Conservation (phyloP, 176 grass and related monocot species). For the Musa troglodytarum region DNA sequence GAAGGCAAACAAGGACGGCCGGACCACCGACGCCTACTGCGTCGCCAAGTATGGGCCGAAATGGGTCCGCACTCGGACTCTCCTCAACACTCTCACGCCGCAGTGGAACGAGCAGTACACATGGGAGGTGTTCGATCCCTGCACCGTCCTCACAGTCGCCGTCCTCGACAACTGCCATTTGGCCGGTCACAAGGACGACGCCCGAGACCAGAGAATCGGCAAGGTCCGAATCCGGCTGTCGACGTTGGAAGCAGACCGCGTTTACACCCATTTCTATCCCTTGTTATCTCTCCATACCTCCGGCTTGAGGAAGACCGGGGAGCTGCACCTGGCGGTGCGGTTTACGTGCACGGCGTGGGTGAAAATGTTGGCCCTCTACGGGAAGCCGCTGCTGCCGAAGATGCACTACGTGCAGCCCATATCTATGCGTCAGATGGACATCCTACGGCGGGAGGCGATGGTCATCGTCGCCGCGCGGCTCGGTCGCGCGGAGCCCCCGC, state of each 20-base stretch:
- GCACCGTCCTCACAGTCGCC: constrained; percentile 14
- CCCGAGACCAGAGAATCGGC: constrained; percentile 7
- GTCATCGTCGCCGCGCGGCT: constrained; percentile 1
- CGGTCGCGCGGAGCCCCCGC: constrained; percentile 9
- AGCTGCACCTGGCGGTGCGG: constrained; percentile 10
- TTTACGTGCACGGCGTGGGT: constrained; percentile 16
- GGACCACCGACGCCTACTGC: constrained; percentile 18
- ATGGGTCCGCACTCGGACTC: constrained; percentile 11
- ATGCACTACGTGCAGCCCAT: constrained; percentile 13
- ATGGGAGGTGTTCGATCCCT: constrained; percentile 13
- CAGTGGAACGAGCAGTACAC: constrained; percentile 17
- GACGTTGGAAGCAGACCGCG: neutral
- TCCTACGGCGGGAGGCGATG: constrained; percentile 5
- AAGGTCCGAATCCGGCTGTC: constrained; percentile 18
- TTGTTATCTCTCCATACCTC: neutral
- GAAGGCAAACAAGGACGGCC: neutral
- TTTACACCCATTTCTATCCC: constrained; percentile 9
- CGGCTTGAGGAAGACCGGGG: constrained; percentile 8
- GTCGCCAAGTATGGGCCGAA: constrained; percentile 3
- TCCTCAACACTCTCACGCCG: constrained; percentile 10
- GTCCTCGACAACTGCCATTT: constrained; percentile 19
- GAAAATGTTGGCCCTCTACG: constrained; percentile 15
- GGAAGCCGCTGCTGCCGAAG: constrained; percentile 14
- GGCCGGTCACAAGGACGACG: constrained; percentile 2
- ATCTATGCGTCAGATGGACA: neutral